Base-by-base conservation (phyloP, 306 rosid species). In the Glycine latifolia region DNA sequence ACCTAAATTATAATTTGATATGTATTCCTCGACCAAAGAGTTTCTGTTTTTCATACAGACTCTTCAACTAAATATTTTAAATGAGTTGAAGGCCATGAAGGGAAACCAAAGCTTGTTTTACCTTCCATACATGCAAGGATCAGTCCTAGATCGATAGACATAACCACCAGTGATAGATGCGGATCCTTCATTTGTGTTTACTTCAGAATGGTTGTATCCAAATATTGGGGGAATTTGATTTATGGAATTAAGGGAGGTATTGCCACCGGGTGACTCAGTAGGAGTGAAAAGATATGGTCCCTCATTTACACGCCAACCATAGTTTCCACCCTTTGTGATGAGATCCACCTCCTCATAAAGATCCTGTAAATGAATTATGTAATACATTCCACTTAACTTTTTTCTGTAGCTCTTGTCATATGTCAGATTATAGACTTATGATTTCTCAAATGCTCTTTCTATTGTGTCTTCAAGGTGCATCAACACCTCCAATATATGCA, bases 101-200 rank as follows among this genome's bases (percentile, higher is more conserved):
- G 58, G 72, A 20, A 31, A 61, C 8, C 46, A 67, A 48, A 58
- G 41, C 5, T 20, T 2, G 61, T 14, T 71, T 37, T 73, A 95
- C 99, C 99, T 91, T 87, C 97, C 99, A 76, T 86, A 89, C 92
- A 82, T 87, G 90, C 99, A 95, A 20, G 99, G 97, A 85, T 95
- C 99, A 31, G 94, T 89, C 71, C 5, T 82, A 13, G 98, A 90
- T 13, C 99, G 92, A 84, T 90, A 95, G 87, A 89, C 71, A 76
- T 93, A 95, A 50, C 99, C 99, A 6, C 98, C 98, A 0, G 86
- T 91, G 60, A 95, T 85, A 2, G 99, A 83, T n/a, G 99, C 99
- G 2, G 99, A 93, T 3, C 97, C 97, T 82, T 86, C 90, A 0
- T 85, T 89, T 79, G 87, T 87, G 91, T 87, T 90, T 4, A 93